Conservation (phyloP, 176 grass and related monocot species). For the Musa schizocarpa region DNA sequence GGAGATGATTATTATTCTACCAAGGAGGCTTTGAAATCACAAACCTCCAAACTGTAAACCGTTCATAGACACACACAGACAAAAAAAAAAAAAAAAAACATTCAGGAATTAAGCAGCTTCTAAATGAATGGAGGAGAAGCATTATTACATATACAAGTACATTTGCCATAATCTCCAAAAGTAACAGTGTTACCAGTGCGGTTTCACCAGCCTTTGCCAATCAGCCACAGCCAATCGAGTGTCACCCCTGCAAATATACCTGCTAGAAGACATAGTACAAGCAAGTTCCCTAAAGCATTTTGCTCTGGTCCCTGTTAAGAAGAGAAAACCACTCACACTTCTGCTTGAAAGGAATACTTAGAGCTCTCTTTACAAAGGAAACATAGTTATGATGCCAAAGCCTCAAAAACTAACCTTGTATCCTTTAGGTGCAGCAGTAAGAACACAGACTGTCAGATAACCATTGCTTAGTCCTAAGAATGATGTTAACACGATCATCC, state of each 20-base stretch:
- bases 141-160: no score
- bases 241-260: conserved; percentile 43
- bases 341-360: not conserved
- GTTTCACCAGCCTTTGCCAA: conserved; percentile 65
- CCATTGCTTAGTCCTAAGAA: conserved; percentile 50
- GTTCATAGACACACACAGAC: no score
- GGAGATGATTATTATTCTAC: no score
- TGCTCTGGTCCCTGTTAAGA: conserved; percentile 51
- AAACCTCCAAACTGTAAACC: no score
- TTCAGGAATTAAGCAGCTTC: no score
- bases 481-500: conserved; percentile 56
- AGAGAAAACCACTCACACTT: not conserved
- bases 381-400: not conserved
- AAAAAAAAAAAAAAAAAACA: no score
- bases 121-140: no score
- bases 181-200: no score
- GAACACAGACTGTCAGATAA: conserved; percentile 55
- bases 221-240: conserved; percentile 60
- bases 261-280: conserved; percentile 36
- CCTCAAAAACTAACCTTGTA: conserved; percentile 38
- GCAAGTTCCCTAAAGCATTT: conserved; percentile 67
- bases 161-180: no score
- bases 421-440: conserved; percentile 51
- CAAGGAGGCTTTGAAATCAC: no score
- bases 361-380: conserved; percentile 14